Evolutionary conservation across 495 filamentous ascomycete species (phyloP), one percentile per base, ranked within the genome.

Genomic region (Daldinia decipiens): DNA sequence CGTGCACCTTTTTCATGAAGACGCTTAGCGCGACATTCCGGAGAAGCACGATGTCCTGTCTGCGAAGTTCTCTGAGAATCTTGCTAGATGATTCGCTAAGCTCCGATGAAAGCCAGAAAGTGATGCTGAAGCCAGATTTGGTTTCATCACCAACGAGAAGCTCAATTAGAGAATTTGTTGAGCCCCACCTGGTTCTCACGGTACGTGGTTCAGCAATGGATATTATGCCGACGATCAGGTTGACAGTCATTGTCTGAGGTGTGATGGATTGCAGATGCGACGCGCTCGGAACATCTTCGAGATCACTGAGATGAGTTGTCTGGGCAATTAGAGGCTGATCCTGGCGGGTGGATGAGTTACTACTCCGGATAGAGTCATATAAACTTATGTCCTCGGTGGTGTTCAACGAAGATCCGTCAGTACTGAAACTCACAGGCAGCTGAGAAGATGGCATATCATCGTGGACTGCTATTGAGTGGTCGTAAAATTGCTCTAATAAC

Each of bases 101-200:
- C 73, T 77, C 79, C 9, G 69, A 70, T 5, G 80, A 73, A 13
- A 97, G 82, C 95, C 95, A 98, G 69, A 97, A 91, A 29, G 90
- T 95, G 65, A 98, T 80, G 12, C 84, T 86, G 77, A 98, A 97
- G 13, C 92, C 92, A 12, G 91, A 88, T 55, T 84, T 87, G 2
- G 93, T 95, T 61, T 97, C 93, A 74, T 98, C 95, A 12, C 91
- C 94, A 1, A 97, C 92, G 1, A 93, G 83, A 5, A 96, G 76
- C 73, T 97, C 93, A 36, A 93, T 80, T 0, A 97, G 83, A 36
- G 90, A 84, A 51, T 90, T 84, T 0, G 86, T 86, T 1, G 79
- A 70, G 11, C 86, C 84, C 74, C 86, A 84, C 26, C 81, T 78
- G 1, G 87, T 88, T 60, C 74, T 81, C 40, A 88, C 79, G 0